Percentiles rank a stretch among this genome's conserved stretches.
phyloP scores from a whole-genome alignment of 78 protist genomes.

The Fonticula alba region DNA sequence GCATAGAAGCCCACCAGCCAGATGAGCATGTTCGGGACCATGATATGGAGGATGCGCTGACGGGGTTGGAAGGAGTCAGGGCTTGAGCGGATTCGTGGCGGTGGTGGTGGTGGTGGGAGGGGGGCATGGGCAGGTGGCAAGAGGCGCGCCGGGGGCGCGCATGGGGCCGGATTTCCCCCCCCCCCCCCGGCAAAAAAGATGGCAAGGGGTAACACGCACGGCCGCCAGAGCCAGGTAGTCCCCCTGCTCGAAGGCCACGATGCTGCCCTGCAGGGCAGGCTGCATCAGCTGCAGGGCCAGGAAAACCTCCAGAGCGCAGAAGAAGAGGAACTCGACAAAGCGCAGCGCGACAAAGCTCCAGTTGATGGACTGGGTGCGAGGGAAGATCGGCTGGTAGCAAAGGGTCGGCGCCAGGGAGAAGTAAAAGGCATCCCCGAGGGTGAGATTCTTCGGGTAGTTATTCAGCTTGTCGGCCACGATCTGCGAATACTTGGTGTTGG shows the following conservation, averaged over 20 bases:
- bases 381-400: slow-evolving; percentile 9
- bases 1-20: slow-evolving; percentile 6
- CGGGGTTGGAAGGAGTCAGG: neutral
- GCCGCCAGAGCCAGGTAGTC: neutral
- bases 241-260: slow-evolving; percentile 7
- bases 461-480: too few relatives aligned
- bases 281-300: slow-evolving; percentile 7
- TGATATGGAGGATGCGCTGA: neutral
- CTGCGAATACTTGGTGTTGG: too few relatives aligned
- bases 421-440: neutral
- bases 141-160: too few relatives aligned
- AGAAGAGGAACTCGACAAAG: neutral
- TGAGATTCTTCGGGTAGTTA: slow-evolving; percentile 17
- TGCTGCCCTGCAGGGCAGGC: neutral
- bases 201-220: neutral
- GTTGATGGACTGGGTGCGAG: slow-evolving; percentile 15
- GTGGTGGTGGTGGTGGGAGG: too few relatives aligned
- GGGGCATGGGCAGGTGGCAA: too few relatives aligned
- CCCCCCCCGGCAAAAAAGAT: neutral
- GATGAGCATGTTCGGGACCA: neutral
- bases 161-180: neutral
- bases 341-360: neutral
- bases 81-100: neutral
- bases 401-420: slow-evolving; percentile 19
- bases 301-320: neutral